phyloP scores from a whole-genome alignment of 306 rosid species.

The Cucurbita moschata region DNA sequence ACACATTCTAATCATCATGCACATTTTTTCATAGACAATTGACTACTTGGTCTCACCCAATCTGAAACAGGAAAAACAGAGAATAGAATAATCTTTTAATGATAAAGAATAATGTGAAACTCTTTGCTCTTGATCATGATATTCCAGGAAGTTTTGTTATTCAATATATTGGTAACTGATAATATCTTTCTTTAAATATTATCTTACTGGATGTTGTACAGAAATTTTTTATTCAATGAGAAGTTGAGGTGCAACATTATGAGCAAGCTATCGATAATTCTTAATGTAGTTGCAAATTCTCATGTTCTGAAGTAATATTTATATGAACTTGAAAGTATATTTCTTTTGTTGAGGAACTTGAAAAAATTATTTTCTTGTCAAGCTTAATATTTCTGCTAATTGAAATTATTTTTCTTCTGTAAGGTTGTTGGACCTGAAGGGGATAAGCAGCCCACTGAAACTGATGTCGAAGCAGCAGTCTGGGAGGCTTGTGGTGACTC shows the following conservation, averaged over 20 bases:
- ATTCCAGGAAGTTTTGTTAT: not conserved
- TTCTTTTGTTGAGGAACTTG: not conserved
- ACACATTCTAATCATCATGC: not conserved
- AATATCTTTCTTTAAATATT: not conserved
- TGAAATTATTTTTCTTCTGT: conserved; percentile 9
- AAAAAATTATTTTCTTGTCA: not conserved
- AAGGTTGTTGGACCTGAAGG: conserved; percentile 65
- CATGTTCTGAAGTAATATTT: not conserved
- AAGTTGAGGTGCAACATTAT: not conserved
- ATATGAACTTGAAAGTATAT: not conserved
- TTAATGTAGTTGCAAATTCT: not conserved
- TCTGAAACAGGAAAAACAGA: not conserved
- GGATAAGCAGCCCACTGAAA: conserved; percentile 51
- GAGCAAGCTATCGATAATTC: not conserved
- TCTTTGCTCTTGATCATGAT: not conserved
- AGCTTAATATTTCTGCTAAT: conserved; percentile 2
- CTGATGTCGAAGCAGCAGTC: conserved; percentile 71
- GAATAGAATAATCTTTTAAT: not conserved
- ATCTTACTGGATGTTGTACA: not conserved
- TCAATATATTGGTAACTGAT: not conserved
- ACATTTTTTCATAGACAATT: not conserved
- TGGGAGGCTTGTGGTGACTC: conserved; percentile 98
- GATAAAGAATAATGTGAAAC: not conserved
- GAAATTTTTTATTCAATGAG: not conserved
- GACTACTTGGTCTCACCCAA: not conserved